These are phyloP conservation scores for Lignosus rhinocerotis DNA, from an alignment of 1,284 basidiomycete species.

Conservation along the genomic window DNA sequence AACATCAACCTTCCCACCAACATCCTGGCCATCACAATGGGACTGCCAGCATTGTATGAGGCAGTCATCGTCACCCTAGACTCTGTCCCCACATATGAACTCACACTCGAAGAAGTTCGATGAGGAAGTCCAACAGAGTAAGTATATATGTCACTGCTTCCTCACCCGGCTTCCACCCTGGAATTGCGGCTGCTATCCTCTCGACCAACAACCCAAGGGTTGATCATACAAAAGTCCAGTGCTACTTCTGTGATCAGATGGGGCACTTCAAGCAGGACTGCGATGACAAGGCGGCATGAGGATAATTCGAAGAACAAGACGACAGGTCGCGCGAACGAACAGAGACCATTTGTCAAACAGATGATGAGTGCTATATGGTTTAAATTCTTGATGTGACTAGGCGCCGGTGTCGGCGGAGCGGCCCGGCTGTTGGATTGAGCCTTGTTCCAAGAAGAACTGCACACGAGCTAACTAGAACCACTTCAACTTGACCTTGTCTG, in stretches of 20 bases:
- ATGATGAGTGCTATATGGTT: too few relatives aligned
- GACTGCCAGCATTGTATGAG: background rate
- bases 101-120: background rate
- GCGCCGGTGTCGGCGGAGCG: too few relatives aligned
- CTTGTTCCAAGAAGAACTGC: too few relatives aligned
- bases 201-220: background rate
- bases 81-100: background rate
- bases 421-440: too few relatives aligned
- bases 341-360: too few relatives aligned
- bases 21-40: background rate
- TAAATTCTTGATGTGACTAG: too few relatives aligned
- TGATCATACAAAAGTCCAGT: background rate
- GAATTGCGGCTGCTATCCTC: background rate
- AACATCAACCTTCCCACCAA: too few relatives aligned
- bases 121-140: background rate
- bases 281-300: background rate
- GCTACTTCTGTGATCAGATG: background rate
- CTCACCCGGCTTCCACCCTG: background rate
- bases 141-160: background rate
- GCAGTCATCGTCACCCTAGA: background rate
- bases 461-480: too few relatives aligned
- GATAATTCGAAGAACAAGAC: background rate
- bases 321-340: too few relatives aligned
- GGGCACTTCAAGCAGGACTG: background rate
- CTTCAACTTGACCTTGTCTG: too few relatives aligned